Evolutionary conservation across 2,329 filamentous ascomycete genomes (phyloP), one percentile per base, ranked within the genome.

Genomic region (Emmonsiellopsis sp.): DNA sequence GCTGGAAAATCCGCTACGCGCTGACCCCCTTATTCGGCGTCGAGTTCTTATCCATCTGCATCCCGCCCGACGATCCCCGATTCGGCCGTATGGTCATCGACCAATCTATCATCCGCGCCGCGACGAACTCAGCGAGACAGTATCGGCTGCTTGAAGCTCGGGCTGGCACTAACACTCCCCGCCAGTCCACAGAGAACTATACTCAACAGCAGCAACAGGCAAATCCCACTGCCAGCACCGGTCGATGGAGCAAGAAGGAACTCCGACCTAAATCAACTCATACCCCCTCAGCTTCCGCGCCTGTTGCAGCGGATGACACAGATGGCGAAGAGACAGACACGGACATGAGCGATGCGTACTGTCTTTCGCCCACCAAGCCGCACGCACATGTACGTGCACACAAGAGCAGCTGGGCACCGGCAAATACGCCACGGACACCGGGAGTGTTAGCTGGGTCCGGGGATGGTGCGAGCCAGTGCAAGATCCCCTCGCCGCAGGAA

Each of bases 21-120:
- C 74, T 98, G 52, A 93, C 93, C 7, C 93, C 93, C 5, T 78
- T 98, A 55, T 98, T 98, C 67, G 93, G 93, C 0, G 80, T 83
- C 10, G 79, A 83, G 41, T 98, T 98, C 66, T 84, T 89, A 2
- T 75, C 77, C 2, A 72, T 82, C 45, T 98, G 93, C 67, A 73
- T 85, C 11, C 77, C 72, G 1, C 82, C 83, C 1, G 75, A 79
- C n/a, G 76, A 84, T 37, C 63, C 58, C 2, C 72, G 79, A n/a
- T 77, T 57, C 32, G 58, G 57, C 8, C 54, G 54, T 31, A 59
- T 58, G 58, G 47, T 53, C 13, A 59, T 60, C 37, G 55, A 59
- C 31, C 58, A 52, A 15, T 52, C 54, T 30, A 63, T 65, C 52
- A 53, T 65, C 10, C 53, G 53, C 15, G 51, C 56, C 20, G 65